A percentile compares a stretch with the other conserved stretches of the same genome.
phyloP scores from a whole-genome alignment of 805 yeast species.

The Sungouiella thailandica region DNA sequence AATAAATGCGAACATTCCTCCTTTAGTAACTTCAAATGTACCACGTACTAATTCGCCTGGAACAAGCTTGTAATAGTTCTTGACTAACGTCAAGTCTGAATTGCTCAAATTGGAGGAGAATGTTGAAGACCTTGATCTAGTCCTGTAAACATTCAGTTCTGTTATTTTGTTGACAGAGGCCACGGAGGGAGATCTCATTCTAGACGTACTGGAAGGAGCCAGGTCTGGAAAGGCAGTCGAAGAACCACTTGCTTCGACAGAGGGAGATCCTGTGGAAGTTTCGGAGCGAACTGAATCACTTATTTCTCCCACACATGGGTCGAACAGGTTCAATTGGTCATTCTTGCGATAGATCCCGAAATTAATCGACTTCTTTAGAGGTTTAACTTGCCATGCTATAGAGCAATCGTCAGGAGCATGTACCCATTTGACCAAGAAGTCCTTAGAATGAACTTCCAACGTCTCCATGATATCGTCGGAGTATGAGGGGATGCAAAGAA shows the following conservation, averaged over 20 bases:
- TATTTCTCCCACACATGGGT: background rate
- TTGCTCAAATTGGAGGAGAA: conserved; percentile 36
- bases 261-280: background rate
- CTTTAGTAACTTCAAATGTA: conserved; percentile 48
- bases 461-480: conserved; percentile 82
- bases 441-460: conserved; percentile 83
- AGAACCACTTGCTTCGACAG: background rate
- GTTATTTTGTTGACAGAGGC: conserved; percentile 32
- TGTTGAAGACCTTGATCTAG: conserved; percentile 32
- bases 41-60: conserved; percentile 64
- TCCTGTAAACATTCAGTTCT: conserved; percentile 26
- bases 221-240: background rate
- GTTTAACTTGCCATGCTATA: conserved; percentile 78
- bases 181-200: conserved; percentile 25
- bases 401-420: conserved; percentile 62
- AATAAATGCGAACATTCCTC: conserved; percentile 80
- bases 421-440: conserved; percentile 90
- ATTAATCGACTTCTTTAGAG: conserved; percentile 46
- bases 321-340: conserved; percentile 8
- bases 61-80: conserved; percentile 47
- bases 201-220: background rate
- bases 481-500: no score
- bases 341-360: conserved; percentile 35
- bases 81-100: conserved; percentile 46
- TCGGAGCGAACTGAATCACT: conserved; percentile 1